phyloP scores from a whole-genome alignment of 306 rosid species.

The Senna tora region DNA sequence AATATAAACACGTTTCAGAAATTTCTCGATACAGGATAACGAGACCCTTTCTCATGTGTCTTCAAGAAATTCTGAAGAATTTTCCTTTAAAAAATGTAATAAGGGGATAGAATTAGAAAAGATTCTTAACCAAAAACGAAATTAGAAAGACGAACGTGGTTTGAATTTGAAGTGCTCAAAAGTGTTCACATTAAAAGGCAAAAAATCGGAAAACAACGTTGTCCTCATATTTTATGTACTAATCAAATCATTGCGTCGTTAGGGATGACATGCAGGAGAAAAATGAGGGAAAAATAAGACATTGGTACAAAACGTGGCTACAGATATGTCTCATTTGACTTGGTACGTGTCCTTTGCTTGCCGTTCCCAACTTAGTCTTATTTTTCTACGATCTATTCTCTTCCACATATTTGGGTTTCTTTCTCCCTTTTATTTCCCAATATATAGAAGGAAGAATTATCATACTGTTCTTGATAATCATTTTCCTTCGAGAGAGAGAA shows the following conservation, averaged over 20 bases:
- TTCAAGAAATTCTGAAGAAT: neutral
- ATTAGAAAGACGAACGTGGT: neutral
- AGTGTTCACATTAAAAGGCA: neutral
- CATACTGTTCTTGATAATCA: neutral
- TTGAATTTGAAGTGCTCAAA: slow-evolving; percentile 3
- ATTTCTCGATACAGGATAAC: neutral
- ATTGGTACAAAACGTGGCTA: slow-evolving; percentile 34
- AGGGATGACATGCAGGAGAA: neutral
- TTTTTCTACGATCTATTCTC: slow-evolving; percentile 36
- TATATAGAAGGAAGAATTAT: neutral
- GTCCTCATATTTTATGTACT: neutral
- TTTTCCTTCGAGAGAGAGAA: slow-evolving; percentile 38
- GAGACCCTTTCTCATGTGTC: too few species aligned
- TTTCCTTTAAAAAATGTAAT: neutral
- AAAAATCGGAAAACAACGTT: neutral
- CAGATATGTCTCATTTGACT: slow-evolving; percentile 40
- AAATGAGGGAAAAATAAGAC: slow-evolving; percentile 29
- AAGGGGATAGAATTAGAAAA: too few species aligned
- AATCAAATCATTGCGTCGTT: neutral
- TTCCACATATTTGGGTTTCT: slow-evolving; percentile 38
- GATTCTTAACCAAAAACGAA: neutral
- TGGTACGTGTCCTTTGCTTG: slow-evolving; percentile 18
- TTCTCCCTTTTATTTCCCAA: slow-evolving; percentile 6
- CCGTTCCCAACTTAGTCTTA: slow-evolving; percentile 1
- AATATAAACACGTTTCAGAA: neutral